phyloP scores from a whole-genome alignment of 2,329 filamentous ascomycete genomes.

The Ophiostoma australiae region DNA sequence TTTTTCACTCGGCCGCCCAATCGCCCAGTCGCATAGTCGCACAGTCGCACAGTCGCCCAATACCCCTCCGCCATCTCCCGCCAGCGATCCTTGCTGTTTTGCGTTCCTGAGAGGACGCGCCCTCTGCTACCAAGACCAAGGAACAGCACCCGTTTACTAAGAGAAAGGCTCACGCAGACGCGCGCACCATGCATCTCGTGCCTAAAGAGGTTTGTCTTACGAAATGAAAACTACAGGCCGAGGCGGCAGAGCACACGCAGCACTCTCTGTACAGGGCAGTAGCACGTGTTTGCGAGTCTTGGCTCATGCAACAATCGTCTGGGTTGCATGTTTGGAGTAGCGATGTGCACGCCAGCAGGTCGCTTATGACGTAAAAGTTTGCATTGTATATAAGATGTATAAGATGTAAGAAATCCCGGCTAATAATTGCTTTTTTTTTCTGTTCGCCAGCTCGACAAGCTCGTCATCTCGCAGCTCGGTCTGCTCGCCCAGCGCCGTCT shows the following conservation, averaged over 20 bases:
- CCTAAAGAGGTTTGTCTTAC: conserved; percentile 36
- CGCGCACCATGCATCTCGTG: conserved; percentile 35
- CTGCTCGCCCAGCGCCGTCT: conserved; percentile 81
- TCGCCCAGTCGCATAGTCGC: too few relatives aligned
- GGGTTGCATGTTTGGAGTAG: background rate
- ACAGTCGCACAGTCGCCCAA: background rate
- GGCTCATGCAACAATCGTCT: background rate
- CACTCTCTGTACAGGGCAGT: background rate
- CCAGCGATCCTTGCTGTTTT: conserved; percentile 4
- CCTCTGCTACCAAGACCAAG: background rate
- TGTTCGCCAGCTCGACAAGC: conserved; percentile 76
- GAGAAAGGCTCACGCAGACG: background rate
- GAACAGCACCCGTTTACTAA: background rate
- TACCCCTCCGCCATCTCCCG: background rate
- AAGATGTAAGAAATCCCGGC: background rate
- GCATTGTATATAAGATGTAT: background rate
- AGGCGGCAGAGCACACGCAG: background rate
- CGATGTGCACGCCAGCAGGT: background rate
- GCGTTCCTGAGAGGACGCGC: background rate
- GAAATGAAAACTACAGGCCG: conserved; percentile 11
- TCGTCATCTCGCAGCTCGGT: conserved; percentile 84
- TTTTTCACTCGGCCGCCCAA: background rate
- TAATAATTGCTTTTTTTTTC: background rate
- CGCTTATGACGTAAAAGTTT: conserved; percentile 7
- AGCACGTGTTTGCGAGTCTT: conserved; percentile 3